A percentile compares a stretch with the other conserved stretches of the same genome.
These are phyloP conservation scores for Neofusicoccum kwambonambiense DNA, from an alignment of 2,329 filamentous ascomycete genomes.

Conservation along the genomic window DNA sequence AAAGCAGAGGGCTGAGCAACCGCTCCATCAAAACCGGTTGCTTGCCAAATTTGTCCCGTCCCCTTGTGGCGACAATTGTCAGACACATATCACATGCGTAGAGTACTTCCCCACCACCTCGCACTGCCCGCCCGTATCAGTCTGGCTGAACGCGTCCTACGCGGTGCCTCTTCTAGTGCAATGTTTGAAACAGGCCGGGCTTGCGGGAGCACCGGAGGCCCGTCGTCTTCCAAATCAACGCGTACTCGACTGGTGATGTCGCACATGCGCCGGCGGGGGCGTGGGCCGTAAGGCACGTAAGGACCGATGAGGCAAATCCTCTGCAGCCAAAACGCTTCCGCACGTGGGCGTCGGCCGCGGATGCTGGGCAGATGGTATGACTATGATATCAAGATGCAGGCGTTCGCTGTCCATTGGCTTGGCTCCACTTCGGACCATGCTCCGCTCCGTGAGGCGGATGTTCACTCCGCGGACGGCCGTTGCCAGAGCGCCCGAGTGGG, in stretches of 20 bases:
- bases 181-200: background rate
- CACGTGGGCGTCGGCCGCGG: constrained; percentile 6
- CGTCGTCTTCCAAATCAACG: background rate
- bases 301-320: background rate
- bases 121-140: background rate
- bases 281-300: background rate
- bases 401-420: background rate
- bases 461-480: background rate
- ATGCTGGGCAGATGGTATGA: background rate
- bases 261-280: background rate
- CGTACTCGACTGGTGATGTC: background rate
- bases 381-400: constrained; percentile 11
- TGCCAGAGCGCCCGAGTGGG: background rate
- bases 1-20: background rate
- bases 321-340: background rate
- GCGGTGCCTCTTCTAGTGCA: background rate
- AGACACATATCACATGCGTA: constrained; percentile 14
- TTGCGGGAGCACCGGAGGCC: background rate
- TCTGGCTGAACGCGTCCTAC: background rate
- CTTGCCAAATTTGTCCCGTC: background rate
- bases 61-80: background rate
- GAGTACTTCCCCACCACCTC: constrained; percentile 9
- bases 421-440: background rate
- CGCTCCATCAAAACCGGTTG: background rate
- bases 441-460: background rate